Evolutionary conservation across 495 filamentous ascomycete species (phyloP), one percentile per base, ranked within the genome.

Genomic region (Penicillium silybi): DNA sequence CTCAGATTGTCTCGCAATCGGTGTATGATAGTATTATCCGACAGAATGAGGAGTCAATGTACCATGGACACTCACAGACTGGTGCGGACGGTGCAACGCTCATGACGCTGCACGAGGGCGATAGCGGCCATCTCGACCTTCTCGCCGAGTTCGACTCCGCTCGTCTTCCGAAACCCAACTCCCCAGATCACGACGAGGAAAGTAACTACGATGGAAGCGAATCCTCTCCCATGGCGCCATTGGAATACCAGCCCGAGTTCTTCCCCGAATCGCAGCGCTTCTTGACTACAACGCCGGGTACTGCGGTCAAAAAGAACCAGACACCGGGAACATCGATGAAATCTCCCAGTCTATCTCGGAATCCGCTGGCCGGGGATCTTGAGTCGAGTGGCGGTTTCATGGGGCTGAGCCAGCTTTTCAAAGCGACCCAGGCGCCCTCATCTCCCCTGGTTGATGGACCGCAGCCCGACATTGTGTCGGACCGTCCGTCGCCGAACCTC

Each of bases 221-320:
- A 22, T 75, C 72, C 1, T 75, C 73, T 27, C 72, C 74, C 1
- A 55, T 70, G 46, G 53, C 56, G 37, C 6, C 37, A 6, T 6
- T 19, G 4, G 37, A 39, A 8, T 71, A 63, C 39, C 63, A 71
- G 23, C 65, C 68, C n/a, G 69, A 78, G 32, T 57, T 71, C 5
- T 80, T 75, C 37, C 74, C 73, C 3, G 74, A 79, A 48, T 80
- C 77, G 0, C 76, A 79, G 50, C 69, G 74, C 0, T 81, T 80
- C 43, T 35, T 76, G 46, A 49, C 62, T 3, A 69, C 64, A 49
- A 79, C 78, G 2, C 77, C 78, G 2, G 69, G 67, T 2, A 74
- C 73, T 10, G 61, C 58, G 3, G 59, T 66, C 9, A 74, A 68
- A 47, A 67, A 66, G 37, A 60, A 53, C 22, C 65, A 63, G 25